Evolutionary conservation across 805 yeast species (phyloP).

Genomic region (Starmerella stigmatis): DNA sequence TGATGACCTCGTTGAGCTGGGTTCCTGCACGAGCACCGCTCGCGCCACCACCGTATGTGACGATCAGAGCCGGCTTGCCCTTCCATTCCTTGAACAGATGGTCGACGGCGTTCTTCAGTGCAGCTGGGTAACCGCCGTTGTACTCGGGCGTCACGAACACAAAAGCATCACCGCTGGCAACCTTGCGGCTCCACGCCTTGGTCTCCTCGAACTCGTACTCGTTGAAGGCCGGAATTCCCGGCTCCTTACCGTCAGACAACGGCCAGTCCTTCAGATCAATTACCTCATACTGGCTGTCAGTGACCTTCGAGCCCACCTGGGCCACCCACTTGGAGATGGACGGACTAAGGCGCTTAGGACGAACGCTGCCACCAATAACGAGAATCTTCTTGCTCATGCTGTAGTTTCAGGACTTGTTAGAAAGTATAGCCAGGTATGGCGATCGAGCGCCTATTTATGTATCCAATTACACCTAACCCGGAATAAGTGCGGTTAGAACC

Average conservation of each 20-base stretch:
- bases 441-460: too few species aligned
- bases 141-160: constrained; percentile 35
- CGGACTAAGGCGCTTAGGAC: constrained; percentile 12
- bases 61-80: constrained; percentile 30
- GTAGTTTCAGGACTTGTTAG: too few species aligned
- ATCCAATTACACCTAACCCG: too few species aligned
- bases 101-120: constrained; percentile 34
- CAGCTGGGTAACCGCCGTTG: constrained; percentile 34
- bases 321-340: constrained; percentile 13
- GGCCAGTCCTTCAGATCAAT: constrained; percentile 29
- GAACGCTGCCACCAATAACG: constrained; percentile 16
- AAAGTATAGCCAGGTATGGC: too few species aligned
- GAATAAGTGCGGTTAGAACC: too few species aligned
- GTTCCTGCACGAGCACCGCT: constrained; percentile 28
- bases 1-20: constrained; percentile 22
- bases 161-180: constrained; percentile 26
- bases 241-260: constrained; percentile 31
- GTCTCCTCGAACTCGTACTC: constrained; percentile 23
- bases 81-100: constrained; percentile 32
- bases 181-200: constrained; percentile 27
- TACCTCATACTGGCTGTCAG: constrained; percentile 2
- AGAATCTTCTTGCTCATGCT: constrained; percentile 4
- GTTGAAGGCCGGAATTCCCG: constrained; percentile 25
- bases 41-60: constrained; percentile 30
- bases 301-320: constrained; percentile 1